These are phyloP conservation scores for Trebouxia gelatinosa DNA, from an alignment of 163 green algal genomes.

Conservation along the genomic window DNA sequence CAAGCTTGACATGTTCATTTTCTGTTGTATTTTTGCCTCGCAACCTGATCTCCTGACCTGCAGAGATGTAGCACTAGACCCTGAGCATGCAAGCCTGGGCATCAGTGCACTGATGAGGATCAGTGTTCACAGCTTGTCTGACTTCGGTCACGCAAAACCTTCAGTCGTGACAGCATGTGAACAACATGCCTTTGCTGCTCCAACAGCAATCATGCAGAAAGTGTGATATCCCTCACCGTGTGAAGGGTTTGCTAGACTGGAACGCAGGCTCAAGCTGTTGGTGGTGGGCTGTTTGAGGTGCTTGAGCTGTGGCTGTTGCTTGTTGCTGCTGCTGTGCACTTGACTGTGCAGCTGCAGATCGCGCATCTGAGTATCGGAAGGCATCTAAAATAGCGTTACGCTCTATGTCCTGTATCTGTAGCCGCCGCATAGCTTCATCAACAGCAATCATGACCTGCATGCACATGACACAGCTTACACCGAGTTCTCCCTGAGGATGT, in stretches of 20 bases:
- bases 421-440: constrained; percentile 34
- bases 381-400: constrained; percentile 43
- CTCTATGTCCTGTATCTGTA: constrained; percentile 37
- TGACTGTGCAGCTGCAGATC: background rate
- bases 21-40: constrained; percentile 87
- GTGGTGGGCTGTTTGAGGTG: background rate
- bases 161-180: too few relatives aligned
- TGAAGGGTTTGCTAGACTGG: constrained; percentile 6
- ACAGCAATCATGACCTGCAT: constrained; percentile 39
- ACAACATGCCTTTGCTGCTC: too few relatives aligned
- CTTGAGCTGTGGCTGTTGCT: background rate
- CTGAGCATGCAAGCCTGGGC: too few relatives aligned
- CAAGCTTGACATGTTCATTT: constrained; percentile 89
- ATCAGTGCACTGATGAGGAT: too few relatives aligned
- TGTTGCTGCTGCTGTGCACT: constrained; percentile 3
- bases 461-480: too few relatives aligned
- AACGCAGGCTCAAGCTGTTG: background rate
- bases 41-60: constrained; percentile 81
- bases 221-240: too few relatives aligned
- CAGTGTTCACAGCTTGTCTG: too few relatives aligned
- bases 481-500: too few relatives aligned
- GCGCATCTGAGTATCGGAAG: constrained; percentile 28
- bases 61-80: too few relatives aligned
- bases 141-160: background rate
- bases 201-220: too few relatives aligned